Conservation (phyloP, 805 yeast genomes). For the Yarrowia osloensis region DNA sequence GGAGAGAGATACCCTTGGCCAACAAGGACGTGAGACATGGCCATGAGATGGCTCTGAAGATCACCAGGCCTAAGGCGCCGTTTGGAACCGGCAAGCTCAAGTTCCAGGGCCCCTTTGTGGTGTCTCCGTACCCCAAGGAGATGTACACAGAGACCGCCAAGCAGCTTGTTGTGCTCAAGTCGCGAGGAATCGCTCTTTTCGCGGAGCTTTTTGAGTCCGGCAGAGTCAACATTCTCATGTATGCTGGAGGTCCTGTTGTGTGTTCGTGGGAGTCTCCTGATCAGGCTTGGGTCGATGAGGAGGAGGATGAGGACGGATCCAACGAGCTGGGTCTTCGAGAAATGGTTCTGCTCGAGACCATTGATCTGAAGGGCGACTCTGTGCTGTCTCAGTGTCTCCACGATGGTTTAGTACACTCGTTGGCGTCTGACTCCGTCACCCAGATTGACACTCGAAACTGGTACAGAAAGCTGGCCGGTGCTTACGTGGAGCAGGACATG, state of each 20-base stretch:
- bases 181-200: constrained; percentile 35
- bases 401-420: constrained; percentile 1
- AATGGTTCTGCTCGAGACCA: constrained; percentile 11
- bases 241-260: constrained; percentile 27
- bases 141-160: constrained; percentile 52
- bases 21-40: constrained; percentile 37
- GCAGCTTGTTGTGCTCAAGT: constrained; percentile 41
- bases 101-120: constrained; percentile 56
- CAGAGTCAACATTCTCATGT: constrained; percentile 36
- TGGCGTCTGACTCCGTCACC: neutral
- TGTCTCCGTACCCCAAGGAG: constrained; percentile 56
- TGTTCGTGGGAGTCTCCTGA: neutral
- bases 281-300: neutral
- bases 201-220: constrained; percentile 35
- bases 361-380: neutral
- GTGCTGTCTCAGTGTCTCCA: neutral
- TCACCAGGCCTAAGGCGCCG: constrained; percentile 1
- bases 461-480: constrained; percentile 4
- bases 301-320: neutral
- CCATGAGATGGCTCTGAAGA: neutral
- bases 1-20: constrained; percentile 34
- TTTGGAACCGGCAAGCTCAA: constrained; percentile 14
- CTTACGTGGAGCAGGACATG: constrained; percentile 7
- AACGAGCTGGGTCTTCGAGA: neutral
- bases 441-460: constrained; percentile 21